Evolutionary conservation across 805 yeast species (phyloP).

Genomic region (Zygoascus tannicola): DNA sequence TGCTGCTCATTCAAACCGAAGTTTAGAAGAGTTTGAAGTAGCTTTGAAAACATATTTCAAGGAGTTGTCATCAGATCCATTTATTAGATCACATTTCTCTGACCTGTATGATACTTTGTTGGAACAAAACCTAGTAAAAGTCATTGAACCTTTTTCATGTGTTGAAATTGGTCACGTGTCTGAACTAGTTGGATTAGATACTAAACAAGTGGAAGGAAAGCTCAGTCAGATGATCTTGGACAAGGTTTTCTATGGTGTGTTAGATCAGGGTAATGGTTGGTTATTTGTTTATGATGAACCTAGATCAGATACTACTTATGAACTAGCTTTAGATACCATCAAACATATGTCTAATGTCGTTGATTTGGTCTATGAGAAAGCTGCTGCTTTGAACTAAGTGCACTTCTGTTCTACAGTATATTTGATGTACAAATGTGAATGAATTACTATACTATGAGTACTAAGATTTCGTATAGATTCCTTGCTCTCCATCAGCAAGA

Average conservation of each 20-base stretch:
- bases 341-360: constrained; percentile 82
- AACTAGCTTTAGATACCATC: constrained; percentile 75
- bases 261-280: constrained; percentile 99
- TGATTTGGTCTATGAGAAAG: constrained; percentile 88
- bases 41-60: constrained; percentile 55
- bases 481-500: constrained; percentile 25
- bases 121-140: constrained; percentile 87
- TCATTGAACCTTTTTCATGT: constrained; percentile 91
- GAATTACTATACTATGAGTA: no score
- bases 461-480: not conserved
- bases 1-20: constrained; percentile 78
- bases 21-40: constrained; percentile 83
- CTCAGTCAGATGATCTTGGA: constrained; percentile 94
- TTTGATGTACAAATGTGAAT: no score
- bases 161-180: constrained; percentile 91
- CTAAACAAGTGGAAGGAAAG: constrained; percentile 86
- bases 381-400: constrained; percentile 66
- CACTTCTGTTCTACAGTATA: no score
- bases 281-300: constrained; percentile 85
- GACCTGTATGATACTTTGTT: constrained; percentile 87
- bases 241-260: constrained; percentile 88
- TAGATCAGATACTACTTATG: constrained; percentile 78
- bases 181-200: constrained; percentile 75
- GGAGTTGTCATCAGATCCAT: constrained; percentile 77
- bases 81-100: constrained; percentile 84